These are phyloP conservation scores for Warburgia ugandensis DNA, from an alignment of 164 flowering plant genomes.

Conservation along the genomic window DNA sequence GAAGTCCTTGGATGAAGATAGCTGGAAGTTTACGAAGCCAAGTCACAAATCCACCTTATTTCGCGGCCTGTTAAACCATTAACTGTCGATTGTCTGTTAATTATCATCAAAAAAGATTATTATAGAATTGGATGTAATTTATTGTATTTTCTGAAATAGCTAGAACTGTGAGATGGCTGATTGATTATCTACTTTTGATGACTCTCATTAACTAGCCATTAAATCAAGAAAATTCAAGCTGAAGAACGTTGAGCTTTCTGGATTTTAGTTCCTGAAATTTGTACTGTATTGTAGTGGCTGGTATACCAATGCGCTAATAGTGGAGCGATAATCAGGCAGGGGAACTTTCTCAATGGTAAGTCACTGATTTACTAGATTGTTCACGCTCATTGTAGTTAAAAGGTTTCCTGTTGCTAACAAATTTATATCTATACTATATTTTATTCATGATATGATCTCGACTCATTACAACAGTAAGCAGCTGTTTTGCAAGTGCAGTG, in stretches of 20 bases:
- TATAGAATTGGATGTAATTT: background rate
- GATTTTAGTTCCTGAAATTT: no score
- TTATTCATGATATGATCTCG: no score
- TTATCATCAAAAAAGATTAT: background rate
- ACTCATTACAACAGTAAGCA: no score
- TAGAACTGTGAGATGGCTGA: background rate
- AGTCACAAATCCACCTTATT: conserved; percentile 77
- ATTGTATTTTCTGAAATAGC: background rate
- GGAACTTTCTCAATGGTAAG: no score
- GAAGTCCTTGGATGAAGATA: conserved; percentile 85
- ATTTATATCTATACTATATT: no score
- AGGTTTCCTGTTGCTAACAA: no score
- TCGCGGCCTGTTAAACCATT: conserved; percentile 44
- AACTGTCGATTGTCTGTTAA: background rate
- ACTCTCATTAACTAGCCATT: conserved; percentile 1
- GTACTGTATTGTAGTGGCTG: no score
- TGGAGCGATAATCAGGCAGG: no score
- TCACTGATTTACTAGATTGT: no score
- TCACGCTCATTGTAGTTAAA: no score
- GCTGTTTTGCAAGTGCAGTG: no score
- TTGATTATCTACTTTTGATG: background rate
- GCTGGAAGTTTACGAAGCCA: conserved; percentile 89
- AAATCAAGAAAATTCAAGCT: background rate
- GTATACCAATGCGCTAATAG: no score
- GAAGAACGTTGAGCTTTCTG: background rate